Evolutionary conservation across 108 stramenopile genomes (phyloP), one percentile per base, ranked within the genome.

Genomic region (Nitzschia sp.): DNA sequence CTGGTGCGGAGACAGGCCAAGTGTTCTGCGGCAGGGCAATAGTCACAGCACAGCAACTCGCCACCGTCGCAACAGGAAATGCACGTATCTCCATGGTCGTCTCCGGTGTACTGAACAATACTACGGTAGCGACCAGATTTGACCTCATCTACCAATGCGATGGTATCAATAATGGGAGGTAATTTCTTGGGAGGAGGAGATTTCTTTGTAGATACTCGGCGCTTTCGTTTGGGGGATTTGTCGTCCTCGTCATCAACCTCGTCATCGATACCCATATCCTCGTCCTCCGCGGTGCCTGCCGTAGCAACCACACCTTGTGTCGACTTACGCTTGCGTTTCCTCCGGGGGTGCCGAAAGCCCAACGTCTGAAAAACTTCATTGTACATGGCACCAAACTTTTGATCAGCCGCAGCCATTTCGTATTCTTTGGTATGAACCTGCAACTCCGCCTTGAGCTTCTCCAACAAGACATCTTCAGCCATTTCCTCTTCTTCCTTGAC

Each of bases 101-200:
- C 85, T 24, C 81, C 86, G 42, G 70, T 54, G 69, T 85, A 80
- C 0, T 77, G 76, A 26, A 76, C 87, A n/a, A 90, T 84, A n/a
- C 85, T 75, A 11, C 89, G 92, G 58, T 85, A 93, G 15, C 92
- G 67, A 20, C 92, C 92, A 10, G 78, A 53, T 24, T 85, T 72
- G 9, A 85, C 76, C 69, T 93, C 92, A 20, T 79, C 83, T 8
- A 76, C 84, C 29, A 93, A 65, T 10, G 86, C 87, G 34, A 76
- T 57, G 41, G 67, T 65, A 44, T 93, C 92, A 51, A 93, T 80
- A 59, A 90, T 80, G 42, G 80, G 60, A 25, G 73, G 78, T 3
- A 40, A 3, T 11, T 63, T 44, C 43, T 63, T 63, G 41, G 50
- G 41, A 11, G 65, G 57, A 54, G 58, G 14, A 38, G 61, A 10